A percentile compares a stretch with the other conserved stretches of the same genome.
phyloP scores from a whole-genome alignment of 768 basidiomycete genomes.

The Lactifluus volemus region DNA sequence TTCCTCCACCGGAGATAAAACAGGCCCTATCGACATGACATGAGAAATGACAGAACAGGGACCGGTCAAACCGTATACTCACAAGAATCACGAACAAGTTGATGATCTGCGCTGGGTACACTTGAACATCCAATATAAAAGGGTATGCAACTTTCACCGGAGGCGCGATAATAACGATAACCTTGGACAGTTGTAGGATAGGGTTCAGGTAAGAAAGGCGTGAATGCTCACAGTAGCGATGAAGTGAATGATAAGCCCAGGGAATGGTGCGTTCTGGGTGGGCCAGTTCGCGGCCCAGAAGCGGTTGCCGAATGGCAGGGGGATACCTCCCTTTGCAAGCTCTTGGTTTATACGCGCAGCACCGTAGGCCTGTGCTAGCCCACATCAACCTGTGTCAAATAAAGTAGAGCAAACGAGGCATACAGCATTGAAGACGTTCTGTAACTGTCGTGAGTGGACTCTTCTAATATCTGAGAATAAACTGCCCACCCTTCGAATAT shows the following conservation, averaged over 20 bases:
- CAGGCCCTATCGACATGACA: constrained; percentile 32
- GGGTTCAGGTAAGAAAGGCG: background rate
- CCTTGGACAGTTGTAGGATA: constrained; percentile 22
- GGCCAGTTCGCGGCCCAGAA: constrained; percentile 61
- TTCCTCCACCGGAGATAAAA: constrained; percentile 48
- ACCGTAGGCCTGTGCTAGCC: constrained; percentile 37
- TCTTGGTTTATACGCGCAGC: constrained; percentile 49
- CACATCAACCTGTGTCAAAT: background rate
- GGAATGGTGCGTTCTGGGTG: constrained; percentile 46
- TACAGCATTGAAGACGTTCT: constrained; percentile 13
- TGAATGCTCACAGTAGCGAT: constrained; percentile 37
- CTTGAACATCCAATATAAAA: constrained; percentile 51
- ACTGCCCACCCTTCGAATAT: constrained; percentile 4
- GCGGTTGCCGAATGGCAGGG: constrained; percentile 47
- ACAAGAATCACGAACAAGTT: constrained; percentile 49
- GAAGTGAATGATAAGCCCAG: constrained; percentile 46
- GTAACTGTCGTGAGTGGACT: background rate
- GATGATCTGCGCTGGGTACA: constrained; percentile 47
- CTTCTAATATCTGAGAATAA: background rate
- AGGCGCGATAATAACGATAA: constrained; percentile 46
- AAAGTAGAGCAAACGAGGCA: background rate
- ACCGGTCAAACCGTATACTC: background rate
- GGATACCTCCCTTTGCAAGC: constrained; percentile 55
- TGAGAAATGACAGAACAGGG: background rate
- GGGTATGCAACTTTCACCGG: constrained; percentile 47